These are phyloP conservation scores for Roridomyces roridus DNA, from an alignment of 768 basidiomycete genomes.

Conservation along the genomic window DNA sequence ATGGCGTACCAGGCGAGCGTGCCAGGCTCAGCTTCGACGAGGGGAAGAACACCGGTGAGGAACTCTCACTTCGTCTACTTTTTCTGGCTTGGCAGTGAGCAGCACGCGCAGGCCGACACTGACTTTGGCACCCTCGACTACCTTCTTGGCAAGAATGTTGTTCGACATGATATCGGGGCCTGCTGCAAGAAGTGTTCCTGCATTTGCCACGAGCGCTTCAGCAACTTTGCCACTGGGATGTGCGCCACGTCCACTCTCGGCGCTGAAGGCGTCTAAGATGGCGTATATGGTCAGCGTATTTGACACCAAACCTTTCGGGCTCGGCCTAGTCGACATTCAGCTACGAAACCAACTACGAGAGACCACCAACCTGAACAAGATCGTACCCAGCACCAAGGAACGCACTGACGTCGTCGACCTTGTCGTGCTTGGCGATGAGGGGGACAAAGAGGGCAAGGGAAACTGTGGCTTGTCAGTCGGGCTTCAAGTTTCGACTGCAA, in stretches of 20 bases:
- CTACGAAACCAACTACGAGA: background rate
- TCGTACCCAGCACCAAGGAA: slow-evolving; percentile 19
- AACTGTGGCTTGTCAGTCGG: slow-evolving; percentile 9
- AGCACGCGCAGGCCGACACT: slow-evolving; percentile 41
- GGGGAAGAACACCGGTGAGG: slow-evolving; percentile 39
- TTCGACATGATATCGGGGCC: slow-evolving; percentile 34
- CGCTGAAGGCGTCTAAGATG: slow-evolving; percentile 47
- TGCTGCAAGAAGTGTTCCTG: slow-evolving; percentile 32
- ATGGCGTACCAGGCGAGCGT: slow-evolving; percentile 47
- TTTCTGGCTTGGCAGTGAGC: slow-evolving; percentile 41
- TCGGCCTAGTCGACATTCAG: slow-evolving; percentile 32
- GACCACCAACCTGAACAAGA: background rate
- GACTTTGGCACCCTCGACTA: slow-evolving; percentile 27
- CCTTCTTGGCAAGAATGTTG: slow-evolving; percentile 39
- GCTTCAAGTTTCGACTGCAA: too few relatives aligned
- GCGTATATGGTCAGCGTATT: slow-evolving; percentile 35
- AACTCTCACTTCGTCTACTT: slow-evolving; percentile 42
- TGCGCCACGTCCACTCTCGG: slow-evolving; percentile 37
- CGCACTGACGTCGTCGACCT: background rate
- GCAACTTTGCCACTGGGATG: slow-evolving; percentile 43
- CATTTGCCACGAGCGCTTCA: slow-evolving; percentile 40
- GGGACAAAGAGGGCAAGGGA: slow-evolving; percentile 19
- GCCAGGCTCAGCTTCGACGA: slow-evolving; percentile 40
- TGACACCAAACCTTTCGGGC: slow-evolving; percentile 44
- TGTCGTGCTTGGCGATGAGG: slow-evolving; percentile 15